Evolutionary conservation across 2,329 filamentous ascomycete genomes (phyloP).

Genomic region (Blumeria hordei): DNA sequence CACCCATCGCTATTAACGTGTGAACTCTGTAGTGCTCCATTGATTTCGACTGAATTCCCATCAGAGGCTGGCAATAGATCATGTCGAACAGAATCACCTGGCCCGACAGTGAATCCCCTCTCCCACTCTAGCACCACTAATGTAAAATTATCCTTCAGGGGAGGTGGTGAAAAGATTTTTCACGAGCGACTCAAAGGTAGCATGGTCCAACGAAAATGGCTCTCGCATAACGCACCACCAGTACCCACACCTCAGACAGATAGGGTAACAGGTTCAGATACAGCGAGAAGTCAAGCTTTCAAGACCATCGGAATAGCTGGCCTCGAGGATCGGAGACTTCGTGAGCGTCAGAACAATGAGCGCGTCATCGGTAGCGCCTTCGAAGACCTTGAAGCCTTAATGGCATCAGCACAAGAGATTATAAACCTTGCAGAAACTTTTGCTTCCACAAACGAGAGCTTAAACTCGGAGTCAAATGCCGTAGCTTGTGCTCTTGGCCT

Average conservation of each 20-base stretch:
- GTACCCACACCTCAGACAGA: constrained; percentile 38
- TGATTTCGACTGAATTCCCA: constrained; percentile 30
- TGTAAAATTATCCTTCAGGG: constrained; percentile 81
- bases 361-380: constrained; percentile 81
- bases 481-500: constrained; percentile 63
- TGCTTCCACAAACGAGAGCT: constrained; percentile 31
- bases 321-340: constrained; percentile 62
- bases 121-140: constrained; percentile 39
- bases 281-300: constrained; percentile 16
- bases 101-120: constrained; percentile 30
- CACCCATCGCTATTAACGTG: constrained; percentile 68
- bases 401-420: constrained; percentile 93
- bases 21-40: constrained; percentile 69
- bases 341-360: constrained; percentile 80
- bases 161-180: constrained; percentile 71
- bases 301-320: constrained; percentile 77
- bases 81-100: constrained; percentile 49
- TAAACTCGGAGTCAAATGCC: constrained; percentile 43
- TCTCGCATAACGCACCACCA: constrained; percentile 71
- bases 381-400: constrained; percentile 84
- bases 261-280: constrained; percentile 17
- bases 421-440: constrained; percentile 81
- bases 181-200: constrained; percentile 70
- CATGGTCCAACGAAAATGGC: constrained; percentile 84
- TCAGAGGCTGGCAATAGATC: constrained; percentile 19